A percentile compares a stretch with the other conserved stretches of the same genome.
phyloP scores from a whole-genome alignment of 2,329 filamentous ascomycete species.

The Microcyclosporella mali region DNA sequence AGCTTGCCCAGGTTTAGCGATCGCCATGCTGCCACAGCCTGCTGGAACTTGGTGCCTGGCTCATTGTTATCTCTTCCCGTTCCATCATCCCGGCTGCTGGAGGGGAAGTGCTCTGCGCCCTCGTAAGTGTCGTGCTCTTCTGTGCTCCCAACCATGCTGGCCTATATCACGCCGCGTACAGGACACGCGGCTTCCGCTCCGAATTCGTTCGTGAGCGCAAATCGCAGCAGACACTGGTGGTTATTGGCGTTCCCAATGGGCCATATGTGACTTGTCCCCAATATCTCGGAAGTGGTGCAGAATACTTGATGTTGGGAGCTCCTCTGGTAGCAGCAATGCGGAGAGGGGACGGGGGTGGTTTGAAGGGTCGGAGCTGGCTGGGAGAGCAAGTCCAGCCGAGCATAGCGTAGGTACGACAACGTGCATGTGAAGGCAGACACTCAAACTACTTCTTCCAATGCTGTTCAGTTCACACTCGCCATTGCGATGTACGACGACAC shows the following conservation, averaged over 20 bases:
- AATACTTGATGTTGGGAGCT: no score
- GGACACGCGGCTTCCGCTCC: no score
- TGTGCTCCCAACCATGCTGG: conserved; percentile 18
- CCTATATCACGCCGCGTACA: background rate
- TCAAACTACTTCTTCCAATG: background rate
- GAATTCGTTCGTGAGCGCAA: no score
- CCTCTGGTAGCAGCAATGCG: background rate
- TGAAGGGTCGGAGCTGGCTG: background rate
- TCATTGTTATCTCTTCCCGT: conserved; percentile 31
- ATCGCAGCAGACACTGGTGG: no score
- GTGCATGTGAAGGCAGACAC: conserved; percentile 1
- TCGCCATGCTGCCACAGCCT: conserved; percentile 92
- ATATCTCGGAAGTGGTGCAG: no score
- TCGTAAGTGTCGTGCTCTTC: conserved; percentile 21
- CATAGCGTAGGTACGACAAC: no score
- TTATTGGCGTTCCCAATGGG: no score
- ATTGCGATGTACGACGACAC: conserved; percentile 13
- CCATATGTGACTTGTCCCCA: no score
- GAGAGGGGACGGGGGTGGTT: conserved; percentile 4
- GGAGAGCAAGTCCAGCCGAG: background rate
- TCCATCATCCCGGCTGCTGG: conserved; percentile 4
- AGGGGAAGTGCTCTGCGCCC: conserved; percentile 23
- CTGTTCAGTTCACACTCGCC: background rate
- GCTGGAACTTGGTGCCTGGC: conserved; percentile 88
- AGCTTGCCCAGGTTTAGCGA: conserved; percentile 82